Conservation (phyloP, 148 eudicot species). For the Fagopyrum homotropicum region DNA sequence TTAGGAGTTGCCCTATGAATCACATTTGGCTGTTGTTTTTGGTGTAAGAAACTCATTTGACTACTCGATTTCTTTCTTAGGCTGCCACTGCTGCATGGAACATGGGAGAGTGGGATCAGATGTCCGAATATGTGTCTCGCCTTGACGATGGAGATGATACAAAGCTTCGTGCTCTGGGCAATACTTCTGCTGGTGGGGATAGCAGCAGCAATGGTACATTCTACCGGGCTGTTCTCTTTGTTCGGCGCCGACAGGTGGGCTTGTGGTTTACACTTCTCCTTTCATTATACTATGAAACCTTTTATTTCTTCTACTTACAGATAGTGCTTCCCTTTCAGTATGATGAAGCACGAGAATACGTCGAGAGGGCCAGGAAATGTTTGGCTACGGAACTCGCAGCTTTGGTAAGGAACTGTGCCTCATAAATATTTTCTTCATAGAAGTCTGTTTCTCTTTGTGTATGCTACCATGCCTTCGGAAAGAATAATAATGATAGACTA, state of each 20-base stretch:
- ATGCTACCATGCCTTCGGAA: not conserved
- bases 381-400: conserved; percentile 97
- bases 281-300: not conserved
- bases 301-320: not conserved
- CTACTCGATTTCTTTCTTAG: conserved; percentile 25
- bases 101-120: conserved; percentile 99
- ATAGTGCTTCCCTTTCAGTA: conserved; percentile 39
- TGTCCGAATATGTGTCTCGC: conserved; percentile 90
- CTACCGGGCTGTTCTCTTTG: conserved; percentile 83
- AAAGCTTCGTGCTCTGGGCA: conserved; percentile 66
- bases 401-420: conserved; percentile 39
- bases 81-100: conserved; percentile 98
- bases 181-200: conserved; percentile 84
- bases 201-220: conserved; percentile 91
- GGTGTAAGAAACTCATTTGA: too few relatives aligned
- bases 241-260: conserved; percentile 78
- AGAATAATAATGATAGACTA: not conserved
- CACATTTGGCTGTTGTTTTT: not conserved
- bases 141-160: conserved; percentile 99
- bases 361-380: conserved; percentile 96
- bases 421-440: not conserved
- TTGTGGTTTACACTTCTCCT: not conserved
- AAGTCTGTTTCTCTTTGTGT: not conserved
- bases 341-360: conserved; percentile 92
- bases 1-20: not conserved